A percentile compares a stretch with the other conserved stretches of the same genome.
These are phyloP conservation scores for Pisolithus sp. DNA, from an alignment of 768 basidiomycete genomes.

Conservation along the genomic window DNA sequence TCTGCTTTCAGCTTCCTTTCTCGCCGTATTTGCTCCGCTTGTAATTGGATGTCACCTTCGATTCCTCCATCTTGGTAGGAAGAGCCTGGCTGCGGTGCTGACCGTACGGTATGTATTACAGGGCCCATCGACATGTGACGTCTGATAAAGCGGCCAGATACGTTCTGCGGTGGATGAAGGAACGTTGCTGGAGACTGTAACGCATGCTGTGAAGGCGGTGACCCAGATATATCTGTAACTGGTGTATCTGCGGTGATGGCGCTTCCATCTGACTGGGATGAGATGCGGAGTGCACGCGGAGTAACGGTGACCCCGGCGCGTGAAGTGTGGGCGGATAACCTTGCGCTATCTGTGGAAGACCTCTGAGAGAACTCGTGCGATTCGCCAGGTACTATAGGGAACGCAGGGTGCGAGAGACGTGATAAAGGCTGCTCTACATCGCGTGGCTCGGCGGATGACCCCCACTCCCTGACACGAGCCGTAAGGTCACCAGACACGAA, in stretches of 20 bases:
- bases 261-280: slow-evolving; percentile 9
- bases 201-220: slow-evolving; percentile 20
- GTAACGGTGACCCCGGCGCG: slow-evolving; percentile 14
- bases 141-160: slow-evolving; percentile 40
- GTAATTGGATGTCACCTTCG: slow-evolving; percentile 68
- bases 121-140: slow-evolving; percentile 67
- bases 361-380: slow-evolving; percentile 34
- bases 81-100: slow-evolving; percentile 29
- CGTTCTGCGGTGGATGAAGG: slow-evolving; percentile 43
- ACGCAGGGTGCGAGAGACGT: slow-evolving; percentile 17
- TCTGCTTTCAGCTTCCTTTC: slow-evolving; percentile 75
- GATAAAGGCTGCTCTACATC: slow-evolving; percentile 12
- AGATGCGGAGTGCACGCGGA: slow-evolving; percentile 12
- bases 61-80: slow-evolving; percentile 36
- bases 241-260: slow-evolving; percentile 12
- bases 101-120: slow-evolving; percentile 23
- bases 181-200: slow-evolving; percentile 37
- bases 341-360: slow-evolving; percentile 44
- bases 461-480: slow-evolving; percentile 15
- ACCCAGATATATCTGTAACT: slow-evolving; percentile 15
- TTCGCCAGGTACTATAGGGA: slow-evolving; percentile 7
- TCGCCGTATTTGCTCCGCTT: slow-evolving; percentile 79
- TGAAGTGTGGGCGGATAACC: slow-evolving; percentile 27
- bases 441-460: slow-evolving; percentile 26
- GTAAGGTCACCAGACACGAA: slow-evolving; percentile 31